Evolutionary conservation across 2,329 filamentous ascomycete species (phyloP).

Genomic region (Neurospora crassa): DNA sequence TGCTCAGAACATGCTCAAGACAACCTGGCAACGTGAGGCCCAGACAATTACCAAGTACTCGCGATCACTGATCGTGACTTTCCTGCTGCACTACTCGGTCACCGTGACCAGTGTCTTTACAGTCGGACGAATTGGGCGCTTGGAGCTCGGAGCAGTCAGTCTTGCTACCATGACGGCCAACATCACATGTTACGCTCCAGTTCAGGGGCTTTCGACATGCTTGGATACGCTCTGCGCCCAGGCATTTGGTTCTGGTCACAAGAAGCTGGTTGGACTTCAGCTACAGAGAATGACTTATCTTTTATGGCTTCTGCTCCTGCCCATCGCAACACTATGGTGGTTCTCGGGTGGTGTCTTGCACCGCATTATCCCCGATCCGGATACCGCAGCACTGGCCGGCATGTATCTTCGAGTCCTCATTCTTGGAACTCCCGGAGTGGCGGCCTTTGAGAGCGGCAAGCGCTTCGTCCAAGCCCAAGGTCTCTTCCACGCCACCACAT

Average conservation of each 20-base stretch:
- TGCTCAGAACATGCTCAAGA: constrained; percentile 57
- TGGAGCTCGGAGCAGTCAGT: constrained; percentile 49
- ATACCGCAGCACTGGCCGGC: constrained; percentile 62
- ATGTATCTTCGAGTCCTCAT: constrained; percentile 63
- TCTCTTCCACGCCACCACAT: constrained; percentile 66
- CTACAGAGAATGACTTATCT: constrained; percentile 74
- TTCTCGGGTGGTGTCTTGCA: constrained; percentile 54
- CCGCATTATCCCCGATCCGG: constrained; percentile 58
- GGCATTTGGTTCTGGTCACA: constrained; percentile 84
- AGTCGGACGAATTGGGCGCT: constrained; percentile 48
- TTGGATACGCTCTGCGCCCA: constrained; percentile 90
- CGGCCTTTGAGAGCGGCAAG: constrained; percentile 67
- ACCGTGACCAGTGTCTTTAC: constrained; percentile 53
- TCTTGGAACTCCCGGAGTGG: constrained; percentile 65
- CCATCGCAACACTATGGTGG: constrained; percentile 61
- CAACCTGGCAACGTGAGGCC: constrained; percentile 61
- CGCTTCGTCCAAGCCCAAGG: constrained; percentile 77
- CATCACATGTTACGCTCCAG: constrained; percentile 68
- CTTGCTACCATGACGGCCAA: constrained; percentile 70
- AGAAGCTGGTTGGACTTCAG: constrained; percentile 77
- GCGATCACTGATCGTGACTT: constrained; percentile 45
- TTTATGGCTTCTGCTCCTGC: constrained; percentile 60
- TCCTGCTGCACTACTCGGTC: constrained; percentile 52
- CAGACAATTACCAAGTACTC: constrained; percentile 52
- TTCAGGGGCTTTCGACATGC: constrained; percentile 76